These are phyloP conservation scores for Podaxis sp. DNA, from an alignment of 768 basidiomycete species.

Conservation along the genomic window DNA sequence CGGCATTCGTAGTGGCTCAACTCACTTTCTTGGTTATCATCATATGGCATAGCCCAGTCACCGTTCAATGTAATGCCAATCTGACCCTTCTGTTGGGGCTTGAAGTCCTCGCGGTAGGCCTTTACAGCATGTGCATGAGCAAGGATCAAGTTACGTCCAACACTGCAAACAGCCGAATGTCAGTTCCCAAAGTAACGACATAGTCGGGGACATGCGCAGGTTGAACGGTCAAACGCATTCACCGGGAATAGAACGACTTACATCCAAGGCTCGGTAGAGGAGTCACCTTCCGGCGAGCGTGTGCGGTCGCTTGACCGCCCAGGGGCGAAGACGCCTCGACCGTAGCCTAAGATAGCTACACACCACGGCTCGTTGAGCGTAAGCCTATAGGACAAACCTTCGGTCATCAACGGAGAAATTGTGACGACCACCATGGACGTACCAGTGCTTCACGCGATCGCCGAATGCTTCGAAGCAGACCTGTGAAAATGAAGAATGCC, in stretches of 20 bases:
- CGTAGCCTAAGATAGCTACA: slow-evolving; percentile 68
- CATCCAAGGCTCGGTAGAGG: slow-evolving; percentile 70
- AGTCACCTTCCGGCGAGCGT: slow-evolving; percentile 59
- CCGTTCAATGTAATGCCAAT: slow-evolving; percentile 83
- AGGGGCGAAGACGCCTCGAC: slow-evolving; percentile 68
- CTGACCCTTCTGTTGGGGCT: slow-evolving; percentile 56
- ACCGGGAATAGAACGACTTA: slow-evolving; percentile 29
- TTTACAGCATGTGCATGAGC: slow-evolving; percentile 69
- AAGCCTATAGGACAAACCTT: slow-evolving; percentile 38
- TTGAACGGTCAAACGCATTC: slow-evolving; percentile 16
- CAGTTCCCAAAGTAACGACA: slow-evolving; percentile 8
- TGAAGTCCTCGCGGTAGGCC: slow-evolving; percentile 65
- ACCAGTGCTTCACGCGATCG: slow-evolving; percentile 76
- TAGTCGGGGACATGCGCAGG: background rate
- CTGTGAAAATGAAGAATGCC: slow-evolving; percentile 27
- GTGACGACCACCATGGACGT: slow-evolving; percentile 11
- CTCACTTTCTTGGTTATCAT: slow-evolving; percentile 66
- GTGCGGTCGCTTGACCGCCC: slow-evolving; percentile 64
- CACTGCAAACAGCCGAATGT: slow-evolving; percentile 36
- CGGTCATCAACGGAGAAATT: slow-evolving; percentile 21
- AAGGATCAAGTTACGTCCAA: slow-evolving; percentile 65
- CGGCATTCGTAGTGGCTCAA: slow-evolving; percentile 12
- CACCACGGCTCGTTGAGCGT: slow-evolving; percentile 81
- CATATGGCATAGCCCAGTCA: slow-evolving; percentile 74
- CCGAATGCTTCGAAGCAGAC: slow-evolving; percentile 76